Evolutionary conservation across 345 rosid species (phyloP), one percentile per base, ranked within the genome.

Genomic region (Zanthoxylum bungeanum): DNA sequence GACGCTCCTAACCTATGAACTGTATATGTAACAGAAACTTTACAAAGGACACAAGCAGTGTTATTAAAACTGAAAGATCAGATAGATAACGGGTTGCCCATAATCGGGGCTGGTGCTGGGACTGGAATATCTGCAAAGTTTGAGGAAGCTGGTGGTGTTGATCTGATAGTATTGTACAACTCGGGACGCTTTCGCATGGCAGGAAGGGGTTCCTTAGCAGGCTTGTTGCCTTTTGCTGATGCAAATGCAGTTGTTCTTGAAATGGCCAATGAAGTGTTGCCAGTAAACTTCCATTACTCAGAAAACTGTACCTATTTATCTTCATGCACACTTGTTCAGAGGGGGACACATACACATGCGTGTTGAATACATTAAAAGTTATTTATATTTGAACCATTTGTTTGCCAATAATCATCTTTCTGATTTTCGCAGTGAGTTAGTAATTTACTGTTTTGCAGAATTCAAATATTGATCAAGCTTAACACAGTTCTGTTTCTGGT

Each of bases 121-220:
- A 94, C 98, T 5, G 98, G 98, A 73, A 94, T 94, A 84, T 94
- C 97, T 28, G 97, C 98, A 46, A 92, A 92, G 84, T 94, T 92
- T 78, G 98, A 94, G 81, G 98, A 94, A 83, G 97, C 97, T 74
- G 98, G 98, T 71, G 97, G 97, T 28, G 96, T 89, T 73, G 97
- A 90, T 83, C 60, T 94, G 79, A 88, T 94, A 76, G 89, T 92
- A 27, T 44, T 94, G 73, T 94, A 94, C 81, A 94, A 92, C 77
- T 94, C 98, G 21, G 97, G 97, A 42, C 97, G 97, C 60, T 94
- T 94, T 82, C 92, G 92, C 63, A 92, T 94, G 98, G 97, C 98
- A 25, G 97, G 98, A 81, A 90, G 97, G 81, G 98, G 98, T 64
- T 94, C 98, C 50, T 81, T 94, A 76, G 97, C 97, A 2, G 97